phyloP scores from a whole-genome alignment of 352 stramenopile species.

The Elongisporangium anandrum region DNA sequence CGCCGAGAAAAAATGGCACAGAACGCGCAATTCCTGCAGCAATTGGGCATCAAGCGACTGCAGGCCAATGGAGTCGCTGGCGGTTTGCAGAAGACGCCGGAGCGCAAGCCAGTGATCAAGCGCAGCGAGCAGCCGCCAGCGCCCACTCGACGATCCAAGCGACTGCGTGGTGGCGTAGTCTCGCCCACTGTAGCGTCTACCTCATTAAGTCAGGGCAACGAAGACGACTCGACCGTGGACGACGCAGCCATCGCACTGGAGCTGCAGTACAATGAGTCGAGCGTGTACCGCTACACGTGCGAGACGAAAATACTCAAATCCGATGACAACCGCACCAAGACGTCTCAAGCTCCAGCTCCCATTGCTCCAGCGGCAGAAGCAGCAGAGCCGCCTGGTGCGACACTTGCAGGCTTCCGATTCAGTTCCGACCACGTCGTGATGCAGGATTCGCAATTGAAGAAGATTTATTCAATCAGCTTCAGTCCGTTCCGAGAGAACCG shows the following conservation, averaged over 20 bases:
- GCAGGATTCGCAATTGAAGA: slow-evolving; percentile 29
- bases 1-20: slow-evolving; percentile 27
- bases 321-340: neutral
- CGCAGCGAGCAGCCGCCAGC: slow-evolving; percentile 2
- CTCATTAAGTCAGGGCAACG: slow-evolving; percentile 3
- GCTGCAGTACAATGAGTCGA: slow-evolving; percentile 26
- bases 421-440: slow-evolving; percentile 10
- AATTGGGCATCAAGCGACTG: slow-evolving; percentile 28
- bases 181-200: neutral
- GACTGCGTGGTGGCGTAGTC: slow-evolving; percentile 22
- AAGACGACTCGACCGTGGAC: slow-evolving; percentile 4
- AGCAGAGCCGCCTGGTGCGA: neutral
- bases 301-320: slow-evolving; percentile 3
- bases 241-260: slow-evolving; percentile 7
- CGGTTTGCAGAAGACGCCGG: slow-evolving; percentile 2
- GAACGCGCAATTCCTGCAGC: slow-evolving; percentile 39
- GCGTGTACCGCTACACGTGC: slow-evolving; percentile 25
- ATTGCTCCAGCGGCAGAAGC: neutral
- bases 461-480: slow-evolving; percentile 43
- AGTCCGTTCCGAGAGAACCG: slow-evolving; percentile 30
- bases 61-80: neutral
- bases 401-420: slow-evolving; percentile 18
- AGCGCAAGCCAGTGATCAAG: slow-evolving; percentile 3
- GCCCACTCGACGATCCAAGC: slow-evolving; percentile 25
- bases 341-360: neutral